Evolutionary conservation across 2,329 filamentous ascomycete species (phyloP).

Genomic region (Aspergillus intermedius): DNA sequence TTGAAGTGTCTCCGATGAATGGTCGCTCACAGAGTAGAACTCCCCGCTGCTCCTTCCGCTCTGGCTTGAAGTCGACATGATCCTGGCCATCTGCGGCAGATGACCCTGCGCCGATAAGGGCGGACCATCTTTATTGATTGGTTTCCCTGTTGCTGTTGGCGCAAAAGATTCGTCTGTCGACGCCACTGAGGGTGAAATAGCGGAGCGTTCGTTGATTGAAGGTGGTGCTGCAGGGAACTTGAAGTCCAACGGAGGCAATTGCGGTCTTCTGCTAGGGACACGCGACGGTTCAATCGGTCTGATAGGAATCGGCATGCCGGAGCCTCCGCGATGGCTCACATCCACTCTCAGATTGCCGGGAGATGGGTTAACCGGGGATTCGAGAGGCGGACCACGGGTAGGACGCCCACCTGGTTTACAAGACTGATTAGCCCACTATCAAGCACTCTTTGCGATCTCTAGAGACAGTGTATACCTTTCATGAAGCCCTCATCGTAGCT

Average conservation of each 20-base stretch:
- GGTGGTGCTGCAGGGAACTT: constrained; percentile 49
- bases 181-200: constrained; percentile 22
- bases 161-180: constrained; percentile 20
- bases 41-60: constrained; percentile 84
- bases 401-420: constrained; percentile 25
- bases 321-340: constrained; percentile 21
- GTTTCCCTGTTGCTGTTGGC: constrained; percentile 10
- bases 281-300: constrained; percentile 35
- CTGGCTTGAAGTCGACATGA: constrained; percentile 71
- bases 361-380: constrained; percentile 25
- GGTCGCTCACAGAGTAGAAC: constrained; percentile 90
- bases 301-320: constrained; percentile 26
- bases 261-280: constrained; percentile 32
- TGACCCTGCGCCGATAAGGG: constrained; percentile 22
- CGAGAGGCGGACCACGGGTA: constrained; percentile 25
- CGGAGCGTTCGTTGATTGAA: constrained; percentile 25
- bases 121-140: constrained; percentile 18
- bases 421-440: neutral
- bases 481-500: constrained; percentile 33
- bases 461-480: constrained; percentile 28
- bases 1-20: constrained; percentile 85
- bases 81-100: constrained; percentile 48
- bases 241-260: constrained; percentile 42
- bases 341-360: constrained; percentile 27
- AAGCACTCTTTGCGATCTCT: neutral